phyloP scores from a whole-genome alignment of 2,329 filamentous ascomycete genomes.

The Talaromyces sp. region DNA sequence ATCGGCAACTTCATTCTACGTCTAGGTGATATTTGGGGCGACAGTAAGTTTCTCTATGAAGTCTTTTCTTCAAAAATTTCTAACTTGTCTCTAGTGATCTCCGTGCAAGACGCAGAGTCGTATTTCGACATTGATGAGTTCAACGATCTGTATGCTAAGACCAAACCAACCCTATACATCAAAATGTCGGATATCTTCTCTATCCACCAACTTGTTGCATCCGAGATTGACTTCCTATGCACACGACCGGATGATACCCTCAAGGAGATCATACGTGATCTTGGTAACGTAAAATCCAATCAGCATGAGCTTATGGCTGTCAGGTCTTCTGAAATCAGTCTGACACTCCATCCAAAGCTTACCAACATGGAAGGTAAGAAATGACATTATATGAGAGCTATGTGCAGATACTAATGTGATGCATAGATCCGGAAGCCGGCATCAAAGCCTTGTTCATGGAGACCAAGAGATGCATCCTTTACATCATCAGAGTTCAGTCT shows the following conservation, averaged over 20 bases:
- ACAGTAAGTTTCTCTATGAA: conserved; percentile 45
- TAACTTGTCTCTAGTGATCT: conserved; percentile 59
- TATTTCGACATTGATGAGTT: conserved; percentile 99
- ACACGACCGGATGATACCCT: conserved; percentile 80
- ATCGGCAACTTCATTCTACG: conserved; percentile 79
- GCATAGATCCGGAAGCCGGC: conserved; percentile 78
- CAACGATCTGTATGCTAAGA: conserved; percentile 94
- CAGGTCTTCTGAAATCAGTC: conserved; percentile 81
- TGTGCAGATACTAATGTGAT: conserved; percentile 14
- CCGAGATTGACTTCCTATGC: conserved; percentile 74
- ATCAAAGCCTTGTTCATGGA: conserved; percentile 95
- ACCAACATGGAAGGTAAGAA: conserved; percentile 70
- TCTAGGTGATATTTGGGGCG: conserved; percentile 69
- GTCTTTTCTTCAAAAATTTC: conserved; percentile 17
- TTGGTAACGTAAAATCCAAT: conserved; percentile 94
- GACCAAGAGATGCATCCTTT: conserved; percentile 93
- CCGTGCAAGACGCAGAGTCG: conserved; percentile 78
- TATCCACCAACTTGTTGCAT: conserved; percentile 81
- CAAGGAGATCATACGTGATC: conserved; percentile 85
- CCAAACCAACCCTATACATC: conserved; percentile 97
- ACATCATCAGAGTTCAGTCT: conserved; percentile 95
- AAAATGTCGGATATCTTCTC: conserved; percentile 98
- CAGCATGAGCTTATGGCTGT: conserved; percentile 88
- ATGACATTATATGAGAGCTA: neutral
- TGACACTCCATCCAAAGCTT: conserved; percentile 84